phyloP scores from a whole-genome alignment of 176 grass and related monocot genomes.

The Triticum timopheevii region DNA sequence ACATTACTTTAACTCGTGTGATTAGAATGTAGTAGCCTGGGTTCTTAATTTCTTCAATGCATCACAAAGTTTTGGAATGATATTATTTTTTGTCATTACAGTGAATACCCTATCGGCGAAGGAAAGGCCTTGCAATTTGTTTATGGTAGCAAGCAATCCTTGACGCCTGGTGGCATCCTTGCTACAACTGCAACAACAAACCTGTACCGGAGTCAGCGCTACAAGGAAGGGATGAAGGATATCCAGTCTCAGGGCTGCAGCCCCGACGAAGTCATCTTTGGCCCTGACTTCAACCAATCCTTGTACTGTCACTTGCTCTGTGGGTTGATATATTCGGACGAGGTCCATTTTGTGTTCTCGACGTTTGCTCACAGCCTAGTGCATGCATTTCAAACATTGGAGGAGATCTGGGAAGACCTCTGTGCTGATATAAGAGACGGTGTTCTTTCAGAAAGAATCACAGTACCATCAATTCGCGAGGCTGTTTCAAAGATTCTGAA shows the following conservation, averaged over 20 bases:
- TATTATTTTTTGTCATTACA: slow-evolving; percentile 29
- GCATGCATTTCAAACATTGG: slow-evolving; percentile 70
- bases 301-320: slow-evolving; percentile 97
- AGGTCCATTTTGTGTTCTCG: no score
- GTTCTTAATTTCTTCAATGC: background rate
- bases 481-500: slow-evolving; percentile 78
- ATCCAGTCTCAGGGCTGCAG: slow-evolving; percentile 73
- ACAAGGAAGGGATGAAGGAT: slow-evolving; percentile 72
- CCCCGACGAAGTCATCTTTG: slow-evolving; percentile 84
- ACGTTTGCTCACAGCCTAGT: no score
- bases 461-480: slow-evolving; percentile 61
- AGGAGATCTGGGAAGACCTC: slow-evolving; percentile 82
- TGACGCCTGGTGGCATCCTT: slow-evolving; percentile 73
- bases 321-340: background rate
- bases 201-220: slow-evolving; percentile 62
- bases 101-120: slow-evolving; percentile 71
- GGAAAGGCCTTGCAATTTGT: slow-evolving; percentile 95
- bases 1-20: background rate
- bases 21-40: background rate
- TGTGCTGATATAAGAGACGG: slow-evolving; percentile 79
- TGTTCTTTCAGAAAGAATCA: slow-evolving; percentile 71
- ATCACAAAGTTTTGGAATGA: background rate
- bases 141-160: slow-evolving; percentile 81
- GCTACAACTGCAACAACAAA: slow-evolving; percentile 91
- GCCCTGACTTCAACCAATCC: slow-evolving; percentile 74